phyloP scores from a whole-genome alignment of 169 alveolate species.

The Plasmodium gaboni region DNA sequence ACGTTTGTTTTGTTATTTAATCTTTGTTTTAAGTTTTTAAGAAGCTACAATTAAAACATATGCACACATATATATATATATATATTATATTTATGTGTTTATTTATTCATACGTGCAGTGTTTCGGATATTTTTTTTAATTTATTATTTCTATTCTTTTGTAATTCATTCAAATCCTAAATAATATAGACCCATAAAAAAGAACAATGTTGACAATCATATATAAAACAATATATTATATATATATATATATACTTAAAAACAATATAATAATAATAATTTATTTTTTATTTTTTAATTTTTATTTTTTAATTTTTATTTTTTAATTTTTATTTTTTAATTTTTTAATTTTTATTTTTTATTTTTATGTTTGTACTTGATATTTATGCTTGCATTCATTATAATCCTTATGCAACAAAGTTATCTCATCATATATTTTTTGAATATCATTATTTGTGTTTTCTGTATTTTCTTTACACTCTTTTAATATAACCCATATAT shows the following conservation, averaged over 20 bases:
- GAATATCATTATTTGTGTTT: slow-evolving; percentile 21
- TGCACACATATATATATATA: neutral
- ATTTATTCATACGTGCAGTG: slow-evolving; percentile 35
- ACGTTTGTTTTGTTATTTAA: slow-evolving; percentile 31
- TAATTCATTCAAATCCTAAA: slow-evolving; percentile 42
- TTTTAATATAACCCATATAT: slow-evolving; percentile 51
- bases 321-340: too few species aligned
- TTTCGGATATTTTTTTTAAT: slow-evolving; percentile 55
- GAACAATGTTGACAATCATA: too few species aligned
- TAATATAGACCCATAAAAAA: neutral
- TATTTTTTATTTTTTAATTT: too few species aligned
- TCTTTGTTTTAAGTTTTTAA: slow-evolving; percentile 70
- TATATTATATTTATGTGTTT: neutral
- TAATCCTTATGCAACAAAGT: slow-evolving; percentile 6
- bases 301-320: too few species aligned
- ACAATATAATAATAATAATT: neutral
- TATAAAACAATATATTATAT: neutral
- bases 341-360: too few species aligned
- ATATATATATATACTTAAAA: neutral
- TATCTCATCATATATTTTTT: slow-evolving; percentile 31
- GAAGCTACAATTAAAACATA: slow-evolving; percentile 21
- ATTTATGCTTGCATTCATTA: slow-evolving; percentile 31
- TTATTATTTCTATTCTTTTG: slow-evolving; percentile 48
- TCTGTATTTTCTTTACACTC: slow-evolving; percentile 26
- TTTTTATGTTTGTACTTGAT: slow-evolving; percentile 7